Evolutionary conservation across 2,329 filamentous ascomycete species (phyloP).

Genomic region (Truncatella angustata): DNA sequence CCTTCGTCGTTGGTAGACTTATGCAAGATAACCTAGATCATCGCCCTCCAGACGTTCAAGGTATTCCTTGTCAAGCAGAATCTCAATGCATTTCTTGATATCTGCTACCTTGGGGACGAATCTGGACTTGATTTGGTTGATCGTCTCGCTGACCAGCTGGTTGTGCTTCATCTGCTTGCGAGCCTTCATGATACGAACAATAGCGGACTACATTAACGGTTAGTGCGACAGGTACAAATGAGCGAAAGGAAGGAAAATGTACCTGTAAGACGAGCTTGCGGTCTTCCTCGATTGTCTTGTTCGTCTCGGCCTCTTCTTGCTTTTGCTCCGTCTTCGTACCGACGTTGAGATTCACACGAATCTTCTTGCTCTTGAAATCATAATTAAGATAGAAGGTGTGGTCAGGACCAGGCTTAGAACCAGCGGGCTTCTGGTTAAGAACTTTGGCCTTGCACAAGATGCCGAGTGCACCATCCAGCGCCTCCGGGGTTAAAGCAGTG

Average conservation of each 20-base stretch:
- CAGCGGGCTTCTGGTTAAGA: conserved; percentile 67
- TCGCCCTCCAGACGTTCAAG: conserved; percentile 93
- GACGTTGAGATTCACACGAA: conserved; percentile 94
- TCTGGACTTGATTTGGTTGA: conserved; percentile 88
- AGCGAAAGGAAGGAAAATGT: conserved; percentile 36
- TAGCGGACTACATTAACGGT: conserved; percentile 69
- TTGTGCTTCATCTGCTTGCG: conserved; percentile 98
- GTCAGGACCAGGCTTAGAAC: conserved; percentile 73
- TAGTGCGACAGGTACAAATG: conserved; percentile 5
- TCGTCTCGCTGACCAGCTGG: conserved; percentile 90
- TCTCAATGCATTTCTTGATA: conserved; percentile 99
- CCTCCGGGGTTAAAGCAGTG: conserved; percentile 77
- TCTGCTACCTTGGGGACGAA: conserved; percentile 92
- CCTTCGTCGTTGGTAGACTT: conserved; percentile 27
- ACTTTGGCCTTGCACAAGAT: conserved; percentile 95
- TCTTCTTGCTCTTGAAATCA: conserved; percentile 97
- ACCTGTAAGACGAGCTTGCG: conserved; percentile 95
- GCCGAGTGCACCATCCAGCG: conserved; percentile 79
- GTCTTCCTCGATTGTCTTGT: conserved; percentile 99
- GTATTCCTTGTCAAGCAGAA: conserved; percentile 97
- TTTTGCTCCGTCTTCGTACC: conserved; percentile 94
- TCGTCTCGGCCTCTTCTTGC: conserved; percentile 93
- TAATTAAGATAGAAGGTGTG: conserved; percentile 85
- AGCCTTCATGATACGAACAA: conserved; percentile 99
- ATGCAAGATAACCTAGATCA: conserved; percentile 91